A percentile compares a stretch with the other conserved stretches of the same genome.
These are phyloP conservation scores for Brassica incana DNA, from an alignment of 345 rosid species.

Conservation along the genomic window DNA sequence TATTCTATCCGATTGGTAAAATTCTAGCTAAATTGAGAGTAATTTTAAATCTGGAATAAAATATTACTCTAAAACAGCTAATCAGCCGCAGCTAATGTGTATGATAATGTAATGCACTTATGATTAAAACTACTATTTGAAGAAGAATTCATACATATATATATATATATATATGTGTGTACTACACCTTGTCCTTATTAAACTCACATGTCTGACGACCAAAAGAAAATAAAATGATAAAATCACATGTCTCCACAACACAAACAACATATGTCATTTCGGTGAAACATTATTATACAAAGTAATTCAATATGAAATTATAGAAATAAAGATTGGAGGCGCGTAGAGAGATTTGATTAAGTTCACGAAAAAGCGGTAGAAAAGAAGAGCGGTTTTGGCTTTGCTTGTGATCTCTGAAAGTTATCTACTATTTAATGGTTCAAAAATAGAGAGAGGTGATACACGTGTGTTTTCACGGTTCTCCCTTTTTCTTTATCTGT, in stretches of 20 bases:
- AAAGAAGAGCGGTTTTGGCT: constrained; percentile 39
- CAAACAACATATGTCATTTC: background rate
- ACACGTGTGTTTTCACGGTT: constrained; percentile 35
- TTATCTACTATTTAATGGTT: constrained; percentile 41
- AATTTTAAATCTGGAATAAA: too few relatives aligned
- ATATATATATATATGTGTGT: too few relatives aligned
- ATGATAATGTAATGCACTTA: too few relatives aligned
- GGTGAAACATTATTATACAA: background rate
- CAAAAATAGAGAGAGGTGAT: constrained; percentile 26
- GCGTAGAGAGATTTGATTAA: constrained; percentile 49
- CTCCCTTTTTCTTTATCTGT: constrained; percentile 26
- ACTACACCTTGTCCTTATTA: background rate
- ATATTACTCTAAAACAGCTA: too few relatives aligned
- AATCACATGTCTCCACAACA: background rate
- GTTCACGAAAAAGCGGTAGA: constrained; percentile 66
- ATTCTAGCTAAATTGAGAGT: too few relatives aligned
- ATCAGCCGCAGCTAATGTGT: too few relatives aligned
- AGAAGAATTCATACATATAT: too few relatives aligned
- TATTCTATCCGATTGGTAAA: too few relatives aligned
- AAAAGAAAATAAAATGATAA: background rate
- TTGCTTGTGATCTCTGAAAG: constrained; percentile 51
- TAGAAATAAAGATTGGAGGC: constrained; percentile 7
- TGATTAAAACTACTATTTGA: too few relatives aligned
- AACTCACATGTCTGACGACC: background rate
- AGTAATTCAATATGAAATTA: background rate